These are phyloP conservation scores for Sutorius eximius DNA, from an alignment of 1,284 basidiomycete species.

Conservation along the genomic window DNA sequence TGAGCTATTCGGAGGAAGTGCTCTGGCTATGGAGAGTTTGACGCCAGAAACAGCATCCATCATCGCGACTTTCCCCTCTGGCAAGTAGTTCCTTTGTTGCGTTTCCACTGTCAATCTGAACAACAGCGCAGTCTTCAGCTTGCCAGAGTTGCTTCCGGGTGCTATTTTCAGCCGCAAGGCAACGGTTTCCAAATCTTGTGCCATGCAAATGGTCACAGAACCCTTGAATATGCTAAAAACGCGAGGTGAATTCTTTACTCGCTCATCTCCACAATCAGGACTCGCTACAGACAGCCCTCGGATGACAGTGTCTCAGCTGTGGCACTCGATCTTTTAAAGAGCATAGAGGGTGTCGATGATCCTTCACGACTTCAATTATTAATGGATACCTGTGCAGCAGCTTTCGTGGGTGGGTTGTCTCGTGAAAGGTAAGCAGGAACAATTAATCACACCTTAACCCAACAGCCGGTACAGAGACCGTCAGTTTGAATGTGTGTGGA, in stretches of 20 bases:
- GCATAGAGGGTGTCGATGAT: background rate
- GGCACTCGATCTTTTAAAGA: slow-evolving; percentile 18
- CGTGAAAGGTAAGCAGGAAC: background rate
- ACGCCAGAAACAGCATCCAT: slow-evolving; percentile 22
- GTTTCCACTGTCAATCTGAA: too few species aligned
- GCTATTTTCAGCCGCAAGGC: slow-evolving; percentile 18
- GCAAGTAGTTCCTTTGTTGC: slow-evolving; percentile 2
- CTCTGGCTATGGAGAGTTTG: slow-evolving; percentile 12
- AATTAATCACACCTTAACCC: background rate
- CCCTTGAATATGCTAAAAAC: slow-evolving; percentile 17
- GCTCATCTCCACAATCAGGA: background rate
- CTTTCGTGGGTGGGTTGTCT: slow-evolving; percentile 16
- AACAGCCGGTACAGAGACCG: slow-evolving; percentile 28
- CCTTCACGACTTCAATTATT: slow-evolving; percentile 8
- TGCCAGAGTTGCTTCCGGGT: slow-evolving; percentile 30
- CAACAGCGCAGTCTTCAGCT: slow-evolving; percentile 16
- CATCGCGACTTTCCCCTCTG: slow-evolving; percentile 24
- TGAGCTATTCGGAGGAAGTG: slow-evolving; percentile 5
- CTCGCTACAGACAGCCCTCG: slow-evolving; percentile 10
- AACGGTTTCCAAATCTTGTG: slow-evolving; percentile 12
- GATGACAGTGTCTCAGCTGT: slow-evolving; percentile 12
- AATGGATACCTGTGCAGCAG: slow-evolving; percentile 18
- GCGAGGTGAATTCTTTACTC: slow-evolving; percentile 11
- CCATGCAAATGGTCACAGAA: slow-evolving; percentile 16
- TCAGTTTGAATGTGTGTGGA: slow-evolving; percentile 1